Percentiles rank a stretch among this genome's conserved stretches.
phyloP scores from a whole-genome alignment of 192 early-diverging fungal species.

The Phlyctochytrium planicorne region DNA sequence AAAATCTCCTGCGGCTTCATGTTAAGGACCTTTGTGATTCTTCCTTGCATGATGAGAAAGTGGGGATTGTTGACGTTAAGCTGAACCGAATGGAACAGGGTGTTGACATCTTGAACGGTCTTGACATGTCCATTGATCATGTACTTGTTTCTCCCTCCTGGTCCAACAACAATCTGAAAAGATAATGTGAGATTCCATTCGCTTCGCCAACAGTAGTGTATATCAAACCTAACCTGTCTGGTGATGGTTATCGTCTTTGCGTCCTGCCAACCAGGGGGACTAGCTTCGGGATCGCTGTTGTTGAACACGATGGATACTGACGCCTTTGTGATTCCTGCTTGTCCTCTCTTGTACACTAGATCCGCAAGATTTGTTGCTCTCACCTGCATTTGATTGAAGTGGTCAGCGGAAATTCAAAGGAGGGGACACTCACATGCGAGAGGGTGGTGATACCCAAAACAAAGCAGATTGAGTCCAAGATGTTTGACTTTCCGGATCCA shows the following conservation, averaged over 20 bases:
- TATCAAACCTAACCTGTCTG: slow-evolving; percentile 79
- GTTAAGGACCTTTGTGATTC: slow-evolving; percentile 99
- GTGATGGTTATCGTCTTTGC: slow-evolving; percentile 88
- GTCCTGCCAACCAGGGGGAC: slow-evolving; percentile 86
- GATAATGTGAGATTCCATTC: neutral
- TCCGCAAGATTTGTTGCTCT: slow-evolving; percentile 92
- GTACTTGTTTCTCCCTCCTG: slow-evolving; percentile 86
- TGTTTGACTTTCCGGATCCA: slow-evolving; percentile 97
- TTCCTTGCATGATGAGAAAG: slow-evolving; percentile 99
- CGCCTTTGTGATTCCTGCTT: slow-evolving; percentile 97
- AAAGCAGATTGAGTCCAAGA: slow-evolving; percentile 98
- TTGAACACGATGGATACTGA: slow-evolving; percentile 97
- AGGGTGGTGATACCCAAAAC: slow-evolving; percentile 94
- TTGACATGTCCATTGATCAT: slow-evolving; percentile 92
- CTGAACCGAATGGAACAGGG: slow-evolving; percentile 94
- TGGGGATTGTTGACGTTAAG: slow-evolving; percentile 99
- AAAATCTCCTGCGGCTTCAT: slow-evolving; percentile 97
- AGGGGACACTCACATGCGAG: slow-evolving; percentile 65
- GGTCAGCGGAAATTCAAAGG: slow-evolving; percentile 3
- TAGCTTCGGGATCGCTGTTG: slow-evolving; percentile 79
- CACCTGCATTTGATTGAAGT: slow-evolving; percentile 51
- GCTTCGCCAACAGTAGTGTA: neutral
- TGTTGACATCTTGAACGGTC: slow-evolving; percentile 85
- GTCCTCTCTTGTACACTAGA: slow-evolving; percentile 98
- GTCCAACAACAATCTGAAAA: slow-evolving; percentile 71